These are phyloP conservation scores for Escallonia rubra DNA, from an alignment of 129 eudicot species.

Conservation along the genomic window DNA sequence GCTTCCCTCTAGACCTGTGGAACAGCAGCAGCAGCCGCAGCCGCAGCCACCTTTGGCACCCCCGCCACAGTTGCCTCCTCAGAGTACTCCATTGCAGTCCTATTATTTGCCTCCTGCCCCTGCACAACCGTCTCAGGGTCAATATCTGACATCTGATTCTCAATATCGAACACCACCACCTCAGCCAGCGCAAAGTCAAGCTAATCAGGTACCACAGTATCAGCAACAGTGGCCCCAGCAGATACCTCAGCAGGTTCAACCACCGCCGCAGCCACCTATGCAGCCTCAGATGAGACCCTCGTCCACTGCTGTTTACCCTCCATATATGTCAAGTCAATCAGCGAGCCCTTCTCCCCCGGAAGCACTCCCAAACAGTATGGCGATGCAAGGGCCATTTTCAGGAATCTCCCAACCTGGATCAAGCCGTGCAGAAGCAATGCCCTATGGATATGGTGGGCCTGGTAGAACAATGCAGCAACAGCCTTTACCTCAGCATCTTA, in stretches of 20 bases:
- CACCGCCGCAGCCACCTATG: slow-evolving; percentile 23
- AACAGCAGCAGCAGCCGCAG: slow-evolving; percentile 19
- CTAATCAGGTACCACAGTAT: slow-evolving; percentile 33
- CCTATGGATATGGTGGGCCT: slow-evolving; percentile 52
- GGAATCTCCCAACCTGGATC: slow-evolving; percentile 46
- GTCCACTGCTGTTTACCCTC: slow-evolving; percentile 25
- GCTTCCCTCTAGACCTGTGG: slow-evolving; percentile 27
- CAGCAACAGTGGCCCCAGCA: slow-evolving; percentile 50
- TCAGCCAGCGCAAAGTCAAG: slow-evolving; percentile 36
- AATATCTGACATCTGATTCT: slow-evolving; percentile 36
- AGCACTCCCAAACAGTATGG: slow-evolving; percentile 34
- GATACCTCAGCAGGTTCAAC: slow-evolving; percentile 23
- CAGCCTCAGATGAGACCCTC: slow-evolving; percentile 39
- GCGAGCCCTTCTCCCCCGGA: slow-evolving; percentile 31
- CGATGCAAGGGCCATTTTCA: slow-evolving; percentile 57
- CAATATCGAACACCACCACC: slow-evolving; percentile 34
- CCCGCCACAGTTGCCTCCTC: slow-evolving; percentile 34
- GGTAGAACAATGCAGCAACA: slow-evolving; percentile 50
- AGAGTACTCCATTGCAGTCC: slow-evolving; percentile 29
- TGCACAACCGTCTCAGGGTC: slow-evolving; percentile 36
- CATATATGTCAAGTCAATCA: slow-evolving; percentile 35
- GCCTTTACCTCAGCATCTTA: slow-evolving; percentile 62
- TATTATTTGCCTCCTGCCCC: slow-evolving; percentile 52
- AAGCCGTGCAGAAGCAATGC: slow-evolving; percentile 45
- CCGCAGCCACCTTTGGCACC: slow-evolving; percentile 35